A percentile compares a stretch with the other conserved stretches of the same genome.
Conservation (phyloP, 2,329 filamentous ascomycete genomes). For the Emmonsia crescens region DNA sequence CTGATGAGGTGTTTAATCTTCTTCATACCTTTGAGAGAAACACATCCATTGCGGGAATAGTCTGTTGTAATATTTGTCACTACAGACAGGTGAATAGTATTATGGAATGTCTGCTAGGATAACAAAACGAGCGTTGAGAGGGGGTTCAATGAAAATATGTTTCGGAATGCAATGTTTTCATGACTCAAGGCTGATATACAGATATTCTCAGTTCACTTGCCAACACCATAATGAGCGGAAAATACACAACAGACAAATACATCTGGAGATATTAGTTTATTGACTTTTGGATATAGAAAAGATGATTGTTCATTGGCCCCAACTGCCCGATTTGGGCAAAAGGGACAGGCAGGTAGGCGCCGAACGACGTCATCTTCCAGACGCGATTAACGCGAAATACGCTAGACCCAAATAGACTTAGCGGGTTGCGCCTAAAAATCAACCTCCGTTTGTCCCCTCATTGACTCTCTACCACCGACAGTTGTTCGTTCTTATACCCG, state of each 20-base stretch:
- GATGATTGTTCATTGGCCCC: not conserved
- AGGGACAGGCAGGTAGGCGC: too few species aligned
- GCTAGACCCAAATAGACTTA: not conserved
- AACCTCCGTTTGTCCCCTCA: not conserved
- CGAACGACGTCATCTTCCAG: not conserved
- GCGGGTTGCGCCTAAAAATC: not conserved
- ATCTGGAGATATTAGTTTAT: not conserved
- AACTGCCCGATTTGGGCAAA: not conserved
- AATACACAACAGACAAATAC: not conserved
- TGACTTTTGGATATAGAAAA: not conserved
- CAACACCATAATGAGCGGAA: not conserved
- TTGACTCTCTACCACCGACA: not conserved
- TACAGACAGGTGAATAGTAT: not conserved
- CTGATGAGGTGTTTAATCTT: not conserved
- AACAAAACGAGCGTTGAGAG: not conserved
- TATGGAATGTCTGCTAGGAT: not conserved
- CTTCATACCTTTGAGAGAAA: constrained; percentile 47
- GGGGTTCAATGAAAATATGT: not conserved
- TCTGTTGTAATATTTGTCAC: not conserved
- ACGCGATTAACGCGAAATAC: not conserved
- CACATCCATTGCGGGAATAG: constrained; percentile 54
- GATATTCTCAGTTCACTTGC: not conserved
- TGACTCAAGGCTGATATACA: not conserved
- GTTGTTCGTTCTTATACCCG: not conserved
- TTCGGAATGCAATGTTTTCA: not conserved